These are phyloP conservation scores for Plasmodium reichenowi DNA, from an alignment of 169 alveolate species.

Conservation along the genomic window DNA sequence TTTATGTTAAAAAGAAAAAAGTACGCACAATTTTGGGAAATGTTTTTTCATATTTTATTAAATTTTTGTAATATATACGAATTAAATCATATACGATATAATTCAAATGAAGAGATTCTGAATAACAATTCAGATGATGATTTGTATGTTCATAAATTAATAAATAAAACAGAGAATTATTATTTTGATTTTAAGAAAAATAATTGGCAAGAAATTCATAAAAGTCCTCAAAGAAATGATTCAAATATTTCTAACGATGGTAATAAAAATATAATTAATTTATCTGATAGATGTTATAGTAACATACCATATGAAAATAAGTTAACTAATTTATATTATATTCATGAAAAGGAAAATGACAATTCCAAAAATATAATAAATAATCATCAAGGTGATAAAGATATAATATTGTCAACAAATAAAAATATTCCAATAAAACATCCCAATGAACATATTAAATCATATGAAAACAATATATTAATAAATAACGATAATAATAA, in stretches of 20 bases:
- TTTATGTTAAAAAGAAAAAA: constrained; percentile 26
- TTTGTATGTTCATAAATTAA: constrained; percentile 4
- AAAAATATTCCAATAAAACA: background rate
- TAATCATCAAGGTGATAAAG: background rate
- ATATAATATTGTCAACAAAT: background rate
- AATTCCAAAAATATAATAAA: background rate
- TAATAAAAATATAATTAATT: no score
- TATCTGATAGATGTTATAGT: background rate
- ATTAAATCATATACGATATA: constrained; percentile 25
- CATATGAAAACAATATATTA: no score
- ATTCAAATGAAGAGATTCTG: constrained; percentile 12
- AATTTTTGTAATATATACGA: constrained; percentile 75
- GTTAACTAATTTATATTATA: constrained; percentile 1
- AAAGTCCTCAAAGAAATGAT: background rate
- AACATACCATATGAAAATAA: background rate
- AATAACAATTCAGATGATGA: constrained; percentile 1
- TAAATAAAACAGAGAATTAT: constrained; percentile 53
- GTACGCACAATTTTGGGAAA: constrained; percentile 56
- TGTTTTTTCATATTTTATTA: constrained; percentile 60
- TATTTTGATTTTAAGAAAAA: constrained; percentile 67
- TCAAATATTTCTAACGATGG: no score
- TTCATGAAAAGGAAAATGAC: background rate
- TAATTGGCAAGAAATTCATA: constrained; percentile 59
- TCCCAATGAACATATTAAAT: background rate
- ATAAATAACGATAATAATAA: background rate